These are phyloP conservation scores for Alisma plantagoaquatica DNA, from an alignment of 106 monocot species.

Conservation along the genomic window DNA sequence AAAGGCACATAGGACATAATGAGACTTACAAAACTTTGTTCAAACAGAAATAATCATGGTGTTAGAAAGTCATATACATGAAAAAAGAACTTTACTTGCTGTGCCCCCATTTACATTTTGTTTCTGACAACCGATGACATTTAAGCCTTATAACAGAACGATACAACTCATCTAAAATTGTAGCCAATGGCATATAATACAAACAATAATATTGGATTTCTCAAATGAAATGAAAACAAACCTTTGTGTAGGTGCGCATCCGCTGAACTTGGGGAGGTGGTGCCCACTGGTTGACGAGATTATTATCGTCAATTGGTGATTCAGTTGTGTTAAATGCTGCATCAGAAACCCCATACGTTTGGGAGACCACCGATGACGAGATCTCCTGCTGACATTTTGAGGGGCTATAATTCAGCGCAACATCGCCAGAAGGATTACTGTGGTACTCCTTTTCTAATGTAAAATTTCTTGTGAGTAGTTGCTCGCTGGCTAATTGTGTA, in stretches of 20 bases:
- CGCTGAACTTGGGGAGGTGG: conserved; percentile 43
- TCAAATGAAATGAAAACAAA: conserved; percentile 16
- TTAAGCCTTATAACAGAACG: no score
- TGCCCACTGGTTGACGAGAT: conserved; percentile 66
- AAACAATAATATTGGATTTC: neutral
- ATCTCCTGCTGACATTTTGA: conserved; percentile 75
- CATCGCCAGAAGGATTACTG: conserved; percentile 36
- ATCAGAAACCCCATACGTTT: conserved; percentile 76
- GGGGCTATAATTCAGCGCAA: conserved; percentile 37
- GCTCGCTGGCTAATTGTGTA: conserved; percentile 39
- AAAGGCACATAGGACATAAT: neutral
- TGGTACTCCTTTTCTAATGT: conserved; percentile 37
- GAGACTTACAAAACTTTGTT: neutral
- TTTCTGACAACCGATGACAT: no score
- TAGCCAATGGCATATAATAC: no score
- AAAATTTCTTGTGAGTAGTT: conserved; percentile 36
- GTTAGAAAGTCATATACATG: neutral
- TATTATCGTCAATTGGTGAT: conserved; percentile 54
- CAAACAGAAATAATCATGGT: neutral
- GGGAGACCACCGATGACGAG: conserved; percentile 77
- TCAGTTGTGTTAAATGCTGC: conserved; percentile 78
- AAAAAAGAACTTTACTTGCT: no score
- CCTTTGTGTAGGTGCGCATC: conserved; percentile 91
- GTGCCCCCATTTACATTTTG: no score
- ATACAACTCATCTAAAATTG: no score